A percentile compares a stretch with the other conserved stretches of the same genome.
Evolutionary conservation across 2,329 filamentous ascomycete species (phyloP).

Genomic region (Aspergillus alliaceus): DNA sequence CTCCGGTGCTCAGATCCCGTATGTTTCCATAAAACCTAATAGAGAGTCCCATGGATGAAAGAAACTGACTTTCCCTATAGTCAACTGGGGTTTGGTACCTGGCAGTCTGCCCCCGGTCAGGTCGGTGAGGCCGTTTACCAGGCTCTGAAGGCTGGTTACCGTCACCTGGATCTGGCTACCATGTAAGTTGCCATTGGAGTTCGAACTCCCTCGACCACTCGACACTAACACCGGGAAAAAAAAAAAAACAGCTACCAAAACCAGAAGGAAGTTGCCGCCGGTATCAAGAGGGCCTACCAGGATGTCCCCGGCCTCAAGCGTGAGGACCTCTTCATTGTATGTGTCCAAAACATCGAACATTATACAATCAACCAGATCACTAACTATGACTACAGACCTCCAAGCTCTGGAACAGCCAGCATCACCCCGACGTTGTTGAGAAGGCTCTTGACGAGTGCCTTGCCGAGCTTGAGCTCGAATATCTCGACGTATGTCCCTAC

Average conservation of each 20-base stretch:
- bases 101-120: constrained; percentile 41
- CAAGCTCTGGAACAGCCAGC: constrained; percentile 60
- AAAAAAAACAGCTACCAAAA: constrained; percentile 38
- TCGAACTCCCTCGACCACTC: neutral
- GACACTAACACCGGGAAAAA: neutral
- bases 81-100: constrained; percentile 42
- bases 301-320: constrained; percentile 43
- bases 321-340: constrained; percentile 43
- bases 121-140: constrained; percentile 42
- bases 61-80: constrained; percentile 18
- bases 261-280: constrained; percentile 37
- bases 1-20: constrained; percentile 41
- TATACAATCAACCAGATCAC: neutral
- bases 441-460: constrained; percentile 51
- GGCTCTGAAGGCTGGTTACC: constrained; percentile 42
- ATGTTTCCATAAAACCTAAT: constrained; percentile 16
- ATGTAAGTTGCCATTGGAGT: constrained; percentile 29
- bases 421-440: constrained; percentile 53
- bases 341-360: neutral
- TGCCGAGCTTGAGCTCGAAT: constrained; percentile 53
- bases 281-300: constrained; percentile 36
- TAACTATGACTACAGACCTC: constrained; percentile 43
- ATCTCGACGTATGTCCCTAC: constrained; percentile 54
- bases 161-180: constrained; percentile 41
- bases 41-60: neutral